These are phyloP conservation scores for Apiospora arundinis DNA, from an alignment of 2,329 filamentous ascomycete genomes.

Conservation along the genomic window DNA sequence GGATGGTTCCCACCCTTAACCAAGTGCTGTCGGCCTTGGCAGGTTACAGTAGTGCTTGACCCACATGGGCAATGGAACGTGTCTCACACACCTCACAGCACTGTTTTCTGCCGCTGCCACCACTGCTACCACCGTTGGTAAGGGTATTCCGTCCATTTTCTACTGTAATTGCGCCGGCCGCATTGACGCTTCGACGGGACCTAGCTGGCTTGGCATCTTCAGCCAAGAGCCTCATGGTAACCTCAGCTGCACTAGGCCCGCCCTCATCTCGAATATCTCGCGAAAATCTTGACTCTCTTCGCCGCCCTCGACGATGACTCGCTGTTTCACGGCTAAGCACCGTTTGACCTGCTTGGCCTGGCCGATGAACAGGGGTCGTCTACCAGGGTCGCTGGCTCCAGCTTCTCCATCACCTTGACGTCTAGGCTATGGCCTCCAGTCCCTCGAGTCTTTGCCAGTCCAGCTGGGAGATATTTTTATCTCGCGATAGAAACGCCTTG, in stretches of 20 bases:
- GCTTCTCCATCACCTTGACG: constrained; percentile 8
- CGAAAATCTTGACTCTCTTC: constrained; percentile 29
- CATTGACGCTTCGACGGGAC: constrained; percentile 38
- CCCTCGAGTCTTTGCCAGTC: background rate
- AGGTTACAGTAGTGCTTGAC: constrained; percentile 38
- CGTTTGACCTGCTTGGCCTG: constrained; percentile 15
- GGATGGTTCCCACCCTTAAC: background rate
- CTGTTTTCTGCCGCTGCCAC: constrained; percentile 34
- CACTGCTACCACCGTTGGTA: constrained; percentile 29
- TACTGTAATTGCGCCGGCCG: constrained; percentile 30
- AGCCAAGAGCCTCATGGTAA: constrained; percentile 35
- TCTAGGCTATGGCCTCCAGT: background rate
- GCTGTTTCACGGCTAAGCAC: constrained; percentile 17
- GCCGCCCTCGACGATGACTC: constrained; percentile 22
- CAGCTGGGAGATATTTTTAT: constrained; percentile 34
- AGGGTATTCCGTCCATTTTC: constrained; percentile 21
- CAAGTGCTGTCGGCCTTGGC: constrained; percentile 37
- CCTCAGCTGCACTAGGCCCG: constrained; percentile 29
- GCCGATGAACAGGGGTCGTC: background rate
- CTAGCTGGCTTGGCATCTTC: constrained; percentile 35
- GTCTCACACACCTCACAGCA: constrained; percentile 37
- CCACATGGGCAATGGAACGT: constrained; percentile 29
- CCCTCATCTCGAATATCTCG: constrained; percentile 26
- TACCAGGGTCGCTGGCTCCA: background rate
- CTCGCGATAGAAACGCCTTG: constrained; percentile 36